Evolutionary conservation across 306 rosid species (phyloP), one percentile per base, ranked within the genome.

Genomic region (Corylus avellana): DNA sequence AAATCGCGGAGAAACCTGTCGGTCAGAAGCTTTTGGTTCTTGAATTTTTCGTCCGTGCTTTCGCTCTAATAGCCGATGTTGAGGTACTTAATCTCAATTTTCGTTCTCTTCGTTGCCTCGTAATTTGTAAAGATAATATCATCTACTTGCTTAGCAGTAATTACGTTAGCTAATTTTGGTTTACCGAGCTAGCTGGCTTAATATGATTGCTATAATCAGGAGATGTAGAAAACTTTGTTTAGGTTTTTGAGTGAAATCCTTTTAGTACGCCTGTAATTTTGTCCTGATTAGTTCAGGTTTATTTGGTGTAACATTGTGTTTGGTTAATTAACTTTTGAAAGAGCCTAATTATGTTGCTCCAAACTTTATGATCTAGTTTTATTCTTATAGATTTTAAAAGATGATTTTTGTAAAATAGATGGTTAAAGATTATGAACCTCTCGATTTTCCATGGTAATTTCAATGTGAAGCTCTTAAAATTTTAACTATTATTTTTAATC

Each of bases 21-120:
- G 88, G 74, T 50, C 84, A 91, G 69, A 92, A 90, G 90, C 96
- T 92, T 79, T 53, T 90, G 25, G 82, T 84, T 54, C 88, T 95
- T 74, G 91, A 95, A 6, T 95, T 91, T 84, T 84, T 92, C 35
- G 92, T 92, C 75, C 90, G 78, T 27, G 88, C 94, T 72, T 95
- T 90, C 59, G 91, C 90, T 37, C 87, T 92, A 66, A 76, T 89
- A 42, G 96, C 94, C 57, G 98, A 95, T 77, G 80, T 71, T 51
- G 91, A 91, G 93, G 98, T 78, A 62, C 67, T 59, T 74, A 63
- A 47, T 59, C 67, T 51, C 17, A 11, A 74, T 12, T 2, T 39
- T 66, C 72, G 16, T 75, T 25, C 16, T 27, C 1, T 59, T 55
- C 50, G 18, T 51, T 18, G 6, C 7, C 7, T 51, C 8, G 32